A percentile compares a stretch with the other conserved stretches of the same genome.
Conservation (phyloP, 495 filamentous ascomycete species). For the Xylaria bambusicola region DNA sequence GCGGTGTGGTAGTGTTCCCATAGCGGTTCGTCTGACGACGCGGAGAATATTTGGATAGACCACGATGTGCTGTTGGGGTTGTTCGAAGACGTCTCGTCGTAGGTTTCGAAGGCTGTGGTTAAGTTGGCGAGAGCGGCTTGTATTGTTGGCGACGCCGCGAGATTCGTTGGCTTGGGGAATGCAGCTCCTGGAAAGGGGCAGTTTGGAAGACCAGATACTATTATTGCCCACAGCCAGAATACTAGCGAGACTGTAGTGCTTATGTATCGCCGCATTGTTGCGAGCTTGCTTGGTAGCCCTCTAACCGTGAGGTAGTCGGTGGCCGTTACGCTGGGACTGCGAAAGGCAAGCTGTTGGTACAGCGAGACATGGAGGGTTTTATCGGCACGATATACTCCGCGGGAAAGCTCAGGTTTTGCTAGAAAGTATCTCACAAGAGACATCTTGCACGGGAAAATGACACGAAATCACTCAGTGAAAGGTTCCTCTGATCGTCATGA, state of each 20-base stretch:
- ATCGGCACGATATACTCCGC: background rate
- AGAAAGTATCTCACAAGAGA: too few species aligned
- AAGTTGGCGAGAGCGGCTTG: constrained; percentile 41
- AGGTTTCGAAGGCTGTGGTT: constrained; percentile 34
- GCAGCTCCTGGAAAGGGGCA: constrained; percentile 54
- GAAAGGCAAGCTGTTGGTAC: background rate
- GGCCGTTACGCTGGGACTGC: too few species aligned
- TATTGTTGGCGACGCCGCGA: constrained; percentile 37
- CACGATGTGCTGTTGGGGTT: constrained; percentile 52
- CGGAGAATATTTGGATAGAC: constrained; percentile 55
- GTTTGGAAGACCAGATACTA: constrained; percentile 29
- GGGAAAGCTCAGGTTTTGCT: too few species aligned
- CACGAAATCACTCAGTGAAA: background rate
- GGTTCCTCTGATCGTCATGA: background rate
- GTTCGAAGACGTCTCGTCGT: constrained; percentile 35
- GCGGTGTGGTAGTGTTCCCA: constrained; percentile 54
- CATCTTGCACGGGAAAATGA: background rate
- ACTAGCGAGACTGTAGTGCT: background rate
- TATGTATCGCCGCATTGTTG: background rate
- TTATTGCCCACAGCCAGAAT: background rate
- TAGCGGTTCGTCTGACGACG: constrained; percentile 38
- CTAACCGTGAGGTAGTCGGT: too few species aligned
- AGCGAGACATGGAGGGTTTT: background rate
- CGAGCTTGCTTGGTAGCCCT: too few species aligned
- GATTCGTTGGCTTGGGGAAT: constrained; percentile 45